Evolutionary conservation across 2,329 filamentous ascomycete genomes (phyloP).

Genomic region (Thermothelomyces thermophilus): DNA sequence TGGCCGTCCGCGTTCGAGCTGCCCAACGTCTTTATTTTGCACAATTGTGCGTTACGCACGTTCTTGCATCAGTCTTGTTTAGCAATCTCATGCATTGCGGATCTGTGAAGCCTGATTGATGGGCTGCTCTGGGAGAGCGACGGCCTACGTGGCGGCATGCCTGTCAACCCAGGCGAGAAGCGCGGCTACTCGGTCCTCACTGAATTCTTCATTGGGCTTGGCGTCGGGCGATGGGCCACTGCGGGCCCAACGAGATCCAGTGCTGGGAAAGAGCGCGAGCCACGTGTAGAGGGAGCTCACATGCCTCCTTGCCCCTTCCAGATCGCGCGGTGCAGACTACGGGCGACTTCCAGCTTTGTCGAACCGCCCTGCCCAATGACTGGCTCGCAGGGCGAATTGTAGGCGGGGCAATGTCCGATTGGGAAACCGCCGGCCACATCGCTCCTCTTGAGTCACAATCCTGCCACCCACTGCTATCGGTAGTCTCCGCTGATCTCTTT

Average conservation of each 20-base stretch:
- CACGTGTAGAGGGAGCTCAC: slow-evolving; percentile 17
- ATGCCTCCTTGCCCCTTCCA: slow-evolving; percentile 9
- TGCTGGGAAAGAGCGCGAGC: not conserved
- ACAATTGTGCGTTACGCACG: slow-evolving; percentile 4
- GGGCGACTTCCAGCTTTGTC: not conserved
- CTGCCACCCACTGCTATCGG: not conserved
- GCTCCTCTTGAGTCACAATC: slow-evolving; percentile 12
- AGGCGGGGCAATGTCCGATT: slow-evolving; percentile 20
- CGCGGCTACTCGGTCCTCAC: not conserved
- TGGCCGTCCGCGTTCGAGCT: not conserved
- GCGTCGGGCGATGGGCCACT: slow-evolving; percentile 1
- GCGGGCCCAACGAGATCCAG: slow-evolving; percentile 2
- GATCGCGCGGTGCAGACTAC: not conserved
- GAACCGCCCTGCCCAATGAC: slow-evolving; percentile 16
- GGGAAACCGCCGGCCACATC: slow-evolving; percentile 13
- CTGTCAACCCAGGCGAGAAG: slow-evolving; percentile 7
- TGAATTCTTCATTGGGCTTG: slow-evolving; percentile 17
- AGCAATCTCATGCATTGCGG: not conserved
- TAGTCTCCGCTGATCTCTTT: not conserved
- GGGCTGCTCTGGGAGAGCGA: not conserved
- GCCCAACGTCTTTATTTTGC: not conserved
- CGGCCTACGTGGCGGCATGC: slow-evolving; percentile 14
- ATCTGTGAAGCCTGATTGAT: slow-evolving; percentile 6
- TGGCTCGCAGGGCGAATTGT: slow-evolving; percentile 8
- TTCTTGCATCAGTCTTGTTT: not conserved